A percentile compares a stretch with the other conserved stretches of the same genome.
These are phyloP conservation scores for Chlamydomonas reinhardtii DNA, from an alignment of 163 green algal genomes.

Conservation along the genomic window DNA sequence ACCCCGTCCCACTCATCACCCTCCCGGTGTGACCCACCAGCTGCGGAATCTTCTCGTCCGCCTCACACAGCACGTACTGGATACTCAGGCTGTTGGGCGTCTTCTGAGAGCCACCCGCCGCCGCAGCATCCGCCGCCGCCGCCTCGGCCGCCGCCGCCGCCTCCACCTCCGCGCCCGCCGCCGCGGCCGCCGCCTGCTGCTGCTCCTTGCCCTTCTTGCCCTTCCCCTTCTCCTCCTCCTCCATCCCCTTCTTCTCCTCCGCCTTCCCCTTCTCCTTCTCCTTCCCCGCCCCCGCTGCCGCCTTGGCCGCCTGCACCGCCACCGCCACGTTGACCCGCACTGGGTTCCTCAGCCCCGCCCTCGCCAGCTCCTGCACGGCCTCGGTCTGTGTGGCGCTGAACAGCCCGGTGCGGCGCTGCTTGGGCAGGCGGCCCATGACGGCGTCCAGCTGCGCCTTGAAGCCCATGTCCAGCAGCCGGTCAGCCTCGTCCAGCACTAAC, in stretches of 20 bases:
- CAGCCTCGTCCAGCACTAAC: conserved; percentile 96
- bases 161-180: conserved; percentile 4
- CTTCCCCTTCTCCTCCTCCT: not conserved
- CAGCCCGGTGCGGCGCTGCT: conserved; percentile 94
- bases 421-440: conserved; percentile 91
- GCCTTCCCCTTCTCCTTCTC: not conserved
- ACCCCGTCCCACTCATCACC: no score
- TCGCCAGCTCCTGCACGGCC: conserved; percentile 78
- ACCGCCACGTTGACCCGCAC: conserved; percentile 85
- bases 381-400: conserved; percentile 97
- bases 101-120: conserved; percentile 54
- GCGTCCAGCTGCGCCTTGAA: conserved; percentile 89
- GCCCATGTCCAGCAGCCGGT: conserved; percentile 95
- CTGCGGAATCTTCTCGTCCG: conserved; percentile 78
- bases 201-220: no score
- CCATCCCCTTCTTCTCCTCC: not conserved
- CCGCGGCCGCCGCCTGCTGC: not conserved
- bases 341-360: conserved; percentile 94
- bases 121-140: not conserved
- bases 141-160: conserved; percentile 35
- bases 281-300: not conserved
- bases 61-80: conserved; percentile 68
- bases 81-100: conserved; percentile 79
- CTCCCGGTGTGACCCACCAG: conserved; percentile 55
- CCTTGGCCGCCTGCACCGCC: not conserved